Base-by-base conservation (phyloP, 768 basidiomycete genomes). In the Termitomyces sp. region DNA sequence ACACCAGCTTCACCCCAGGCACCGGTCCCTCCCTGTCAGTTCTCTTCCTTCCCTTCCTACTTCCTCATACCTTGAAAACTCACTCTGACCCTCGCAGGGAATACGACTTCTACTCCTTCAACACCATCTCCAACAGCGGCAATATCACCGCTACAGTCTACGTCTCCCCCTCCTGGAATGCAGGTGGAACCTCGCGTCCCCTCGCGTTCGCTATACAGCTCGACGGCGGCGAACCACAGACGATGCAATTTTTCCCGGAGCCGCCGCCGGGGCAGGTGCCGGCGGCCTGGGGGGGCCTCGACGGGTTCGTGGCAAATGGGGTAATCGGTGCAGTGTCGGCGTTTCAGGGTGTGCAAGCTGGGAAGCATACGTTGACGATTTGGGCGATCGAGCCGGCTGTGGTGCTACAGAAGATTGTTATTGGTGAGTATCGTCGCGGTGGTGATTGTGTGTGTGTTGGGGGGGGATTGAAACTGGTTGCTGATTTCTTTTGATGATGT, bases 31-130 rank as follows among this genome's bases (percentile, higher is more conserved):
- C 78, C 24, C 64, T 88, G 83, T 85, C 60, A 60, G 82, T 67
- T n/a, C n/a, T n/a, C 5, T 30, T 22, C 4, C 33, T 49, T 40
- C 44, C n/a, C 45, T 37, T 45, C 34, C 32, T 33, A 2, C n/a
- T n/a, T n/a, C n/a, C n/a, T n/a, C n/a, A n/a, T n/a, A n/a, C n/a
- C n/a, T n/a, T n/a, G n/a, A n/a, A n/a, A n/a, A n/a, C n/a, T 54
- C 44, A 47, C 39, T 36, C 36, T 13, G 16, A 39, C 14, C 39
- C 27, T 45, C 40, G 5, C 36, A 18, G 83, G 52, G 81, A 85
- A 68, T 89, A 89, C 68, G 84, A 86, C 68, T 86, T 88, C 68
- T 82, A 73, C 70, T 82, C 72, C 56, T 86, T 87, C 76, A 79
- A 82, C 70, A 79, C 78, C 24, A 65, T 77, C 20, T 56, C 65